Conservation (phyloP, 164 flowering plant genomes). For the Magnolia sinica region DNA sequence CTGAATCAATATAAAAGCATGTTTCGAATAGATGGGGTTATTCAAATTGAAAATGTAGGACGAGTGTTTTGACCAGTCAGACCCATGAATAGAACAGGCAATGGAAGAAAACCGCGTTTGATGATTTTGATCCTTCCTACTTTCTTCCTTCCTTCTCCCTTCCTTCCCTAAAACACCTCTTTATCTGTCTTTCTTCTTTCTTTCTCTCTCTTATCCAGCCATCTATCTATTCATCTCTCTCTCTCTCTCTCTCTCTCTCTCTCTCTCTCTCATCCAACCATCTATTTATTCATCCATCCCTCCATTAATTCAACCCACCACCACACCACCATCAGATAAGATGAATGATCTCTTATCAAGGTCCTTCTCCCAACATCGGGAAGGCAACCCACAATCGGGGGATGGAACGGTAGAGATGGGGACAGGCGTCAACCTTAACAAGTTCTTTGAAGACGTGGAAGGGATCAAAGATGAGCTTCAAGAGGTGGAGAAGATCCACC, state of each 20-base stretch:
- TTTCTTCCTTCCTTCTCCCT: too few relatives aligned
- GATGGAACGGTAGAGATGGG: not conserved
- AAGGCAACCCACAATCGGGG: not conserved
- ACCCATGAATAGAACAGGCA: too few relatives aligned
- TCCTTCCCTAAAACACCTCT: too few relatives aligned
- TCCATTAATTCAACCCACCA: not conserved
- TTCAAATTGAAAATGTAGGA: too few relatives aligned
- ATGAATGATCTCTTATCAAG: constrained; percentile 23
- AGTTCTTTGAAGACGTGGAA: constrained; percentile 41
- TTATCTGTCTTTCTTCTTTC: too few relatives aligned
- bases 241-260: not conserved
- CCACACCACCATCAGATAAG: not conserved
- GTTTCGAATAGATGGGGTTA: too few relatives aligned
- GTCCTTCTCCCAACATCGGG: constrained; percentile 8
- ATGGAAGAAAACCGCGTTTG: too few relatives aligned
- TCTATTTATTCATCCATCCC: not conserved
- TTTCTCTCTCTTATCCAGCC: too few relatives aligned
- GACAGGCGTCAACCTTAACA: constrained; percentile 25
- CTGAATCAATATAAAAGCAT: too few relatives aligned
- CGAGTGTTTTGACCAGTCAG: too few relatives aligned
- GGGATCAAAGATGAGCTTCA: constrained; percentile 31
- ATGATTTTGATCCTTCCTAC: too few relatives aligned
- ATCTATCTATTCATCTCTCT: not conserved
- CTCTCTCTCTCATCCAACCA: not conserved
- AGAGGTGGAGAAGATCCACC: constrained; percentile 26